phyloP scores from a whole-genome alignment of 176 grass and related monocot genomes.

The Hsuehochloa calcarea region DNA sequence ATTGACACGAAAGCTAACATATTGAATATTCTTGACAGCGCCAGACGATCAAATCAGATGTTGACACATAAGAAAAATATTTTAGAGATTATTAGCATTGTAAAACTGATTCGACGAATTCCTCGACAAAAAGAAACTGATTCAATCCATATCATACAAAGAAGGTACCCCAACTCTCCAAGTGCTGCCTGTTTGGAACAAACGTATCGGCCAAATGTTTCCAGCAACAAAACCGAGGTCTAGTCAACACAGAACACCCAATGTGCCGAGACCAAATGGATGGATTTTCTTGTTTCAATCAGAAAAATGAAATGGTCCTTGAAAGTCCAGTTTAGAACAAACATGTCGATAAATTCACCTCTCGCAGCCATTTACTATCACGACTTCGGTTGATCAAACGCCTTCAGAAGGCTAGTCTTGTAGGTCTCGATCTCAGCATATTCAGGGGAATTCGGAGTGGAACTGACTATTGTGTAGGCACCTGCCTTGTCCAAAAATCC shows the following conservation, averaged over 20 bases:
- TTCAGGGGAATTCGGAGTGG: slow-evolving; percentile 59
- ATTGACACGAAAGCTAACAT: background rate
- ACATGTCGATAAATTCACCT: background rate
- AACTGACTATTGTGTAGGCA: slow-evolving; percentile 58
- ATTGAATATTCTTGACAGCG: background rate
- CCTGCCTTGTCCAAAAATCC: slow-evolving; percentile 66
- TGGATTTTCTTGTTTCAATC: background rate
- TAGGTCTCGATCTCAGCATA: slow-evolving; percentile 64
- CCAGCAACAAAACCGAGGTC: slow-evolving; percentile 5
- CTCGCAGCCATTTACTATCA: background rate
- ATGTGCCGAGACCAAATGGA: background rate
- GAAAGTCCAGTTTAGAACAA: background rate
- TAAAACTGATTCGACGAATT: background rate
- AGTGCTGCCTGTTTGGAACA: background rate
- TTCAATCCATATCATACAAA: background rate
- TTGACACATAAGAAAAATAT: background rate
- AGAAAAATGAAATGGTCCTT: background rate
- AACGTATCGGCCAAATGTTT: background rate
- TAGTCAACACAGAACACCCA: background rate
- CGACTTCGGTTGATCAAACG: slow-evolving; percentile 54
- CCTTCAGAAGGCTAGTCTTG: slow-evolving; percentile 54
- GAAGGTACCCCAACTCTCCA: background rate
- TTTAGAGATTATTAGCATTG: background rate
- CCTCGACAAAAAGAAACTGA: background rate
- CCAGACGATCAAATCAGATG: background rate